Base-by-base conservation (phyloP, 345 rosid genomes). In the Citrus glauca region DNA sequence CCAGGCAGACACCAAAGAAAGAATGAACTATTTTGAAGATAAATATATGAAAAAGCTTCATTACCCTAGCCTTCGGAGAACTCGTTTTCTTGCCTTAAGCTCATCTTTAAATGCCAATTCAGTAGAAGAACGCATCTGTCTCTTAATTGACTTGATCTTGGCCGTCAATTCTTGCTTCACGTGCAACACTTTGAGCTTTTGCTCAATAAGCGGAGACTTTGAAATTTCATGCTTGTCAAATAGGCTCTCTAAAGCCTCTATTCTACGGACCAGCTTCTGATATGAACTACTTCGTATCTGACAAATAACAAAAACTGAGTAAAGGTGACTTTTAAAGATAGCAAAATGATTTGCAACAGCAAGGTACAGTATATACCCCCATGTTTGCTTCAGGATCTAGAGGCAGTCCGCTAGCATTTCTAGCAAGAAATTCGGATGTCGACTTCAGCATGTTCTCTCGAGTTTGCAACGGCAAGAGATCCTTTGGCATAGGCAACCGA, bases 21-120 rank as follows among this genome's bases (percentile, higher is more conserved):
- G 33, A 71, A 71, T 61, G 20, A 60, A 17, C 10, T 2, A 71
- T 35, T 40, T 4, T 24, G 57, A 69, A 17, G 42, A 57, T 35
- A 68, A 30, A 42, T 1, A 66, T 9, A 53, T 14, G 64, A 32
- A 65, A 64, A 78, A 48, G 13, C 25, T n/a, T 67, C 27, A 55
- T 82, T 90, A 95, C 98, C 99, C 97, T 42, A 96, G 94, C 82
- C 97, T 91, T 72, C 99, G 92, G 16, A 96, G 93, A 84, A 92
- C 98, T 75, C 99, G 88, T 79, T 91, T 96, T 85, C 98, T 90
- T 57, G 98, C 97, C 86, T 92, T 96, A 28, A 96, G 98, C 81
- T 96, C 99, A 81, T 94, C 99, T 85, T 96, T 96, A 82, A 96
- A 96, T 28, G 97, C 99, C 88, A 96, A 86, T 25, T 87, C 81